Base-by-base conservation (phyloP, 371 early-diverging fungal genomes). In the Apophysomyces ossiformis region DNA sequence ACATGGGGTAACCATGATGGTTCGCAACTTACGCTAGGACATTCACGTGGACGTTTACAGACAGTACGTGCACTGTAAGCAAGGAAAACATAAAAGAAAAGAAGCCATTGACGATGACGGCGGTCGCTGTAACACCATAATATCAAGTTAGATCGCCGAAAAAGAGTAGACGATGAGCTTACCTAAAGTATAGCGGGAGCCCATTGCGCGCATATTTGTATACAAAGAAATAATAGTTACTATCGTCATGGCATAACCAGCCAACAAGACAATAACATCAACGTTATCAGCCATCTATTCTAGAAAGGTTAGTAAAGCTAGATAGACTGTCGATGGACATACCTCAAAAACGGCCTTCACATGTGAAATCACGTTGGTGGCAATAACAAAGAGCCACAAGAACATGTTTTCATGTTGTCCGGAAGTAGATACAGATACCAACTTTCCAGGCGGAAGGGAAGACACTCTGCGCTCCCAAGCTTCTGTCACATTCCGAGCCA, bases 201-300 rank as follows among this genome's bases (percentile, higher is more conserved):
- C 95, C 65, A 94, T 81, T 35, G 84, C 78, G 61, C 93, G 87
- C 93, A 96, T 92, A 65, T 93, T 95, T 60, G 83, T 71, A 60
- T 93, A 94, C 11, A 94, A 78, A 37, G 88, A 83, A 36, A 89
- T 78, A 66, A 95, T 88, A 7, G 95, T 93, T 59, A 84, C 85
- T 59, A 89, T 82, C 85, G 94, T 92, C 75, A 95, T 84, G 15
- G 91, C 67, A 73, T 93, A 93, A 65, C 90, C 92, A 59, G 87
- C 83, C 39, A 87, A 73, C 46, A 94, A 85, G 35, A 95, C 86
- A 57, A 90, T 67, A 46, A 94, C 84, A 71, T 96, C 95, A 47
- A 87, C 79, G 41, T 84, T 78, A 63, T 90, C 89, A 44, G 91
- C 72, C 63, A 72, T 63, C 68, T 72, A 64, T 38, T 41, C 2